Evolutionary conservation across 2,329 filamentous ascomycete genomes (phyloP), one percentile per base, ranked within the genome.

Genomic region (Microcyclosporella mali): DNA sequence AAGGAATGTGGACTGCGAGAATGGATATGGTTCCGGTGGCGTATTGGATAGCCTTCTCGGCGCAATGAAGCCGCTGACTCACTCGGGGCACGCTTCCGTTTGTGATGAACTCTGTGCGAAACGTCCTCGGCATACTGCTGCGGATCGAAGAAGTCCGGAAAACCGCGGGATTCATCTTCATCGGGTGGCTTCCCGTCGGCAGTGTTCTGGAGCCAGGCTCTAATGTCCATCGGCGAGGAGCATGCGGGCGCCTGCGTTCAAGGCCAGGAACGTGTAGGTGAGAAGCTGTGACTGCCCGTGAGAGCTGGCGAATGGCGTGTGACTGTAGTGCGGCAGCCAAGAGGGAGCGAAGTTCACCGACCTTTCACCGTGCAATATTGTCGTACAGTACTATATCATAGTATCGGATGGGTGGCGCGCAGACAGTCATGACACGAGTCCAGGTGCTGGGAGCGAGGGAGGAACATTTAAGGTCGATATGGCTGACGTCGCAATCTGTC

Each of bases 171-270:
- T 19, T 58, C 50, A 30, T 56, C 50, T 37, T 50, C 42, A 30
- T 53, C 59, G 37, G 59, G 55, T 41, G 57, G 53, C 42, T 59
- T 56, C 45, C 63, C 58, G 37, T 63, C 59, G 41, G 58, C 62
- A 6, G 64, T 70, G 41, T 66, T 59, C 39, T 66, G 60, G 35
- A 73, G 61, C 70, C 70, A 73, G 50, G 57, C 62, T 36, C 56
- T 56, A 49, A 73, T 68, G 49, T 72, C 66, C 69, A 72, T 72
- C 42, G 42, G 46, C 36, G 41, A 46, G 41, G 41, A 34, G 31
- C 15, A 28, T 35, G 33, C 33, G 31, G 27, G 37, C 37, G 36
- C 39, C 38, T 42, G 43, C 41, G 37, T 19, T 33, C 14, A 35
- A 35, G 33, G 36, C 46, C 41, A 40, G 42, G 39, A 33, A 43